Evolutionary conservation across 495 filamentous ascomycete genomes (phyloP), one percentile per base, ranked within the genome.

Genomic region (Aspergillus diversus): DNA sequence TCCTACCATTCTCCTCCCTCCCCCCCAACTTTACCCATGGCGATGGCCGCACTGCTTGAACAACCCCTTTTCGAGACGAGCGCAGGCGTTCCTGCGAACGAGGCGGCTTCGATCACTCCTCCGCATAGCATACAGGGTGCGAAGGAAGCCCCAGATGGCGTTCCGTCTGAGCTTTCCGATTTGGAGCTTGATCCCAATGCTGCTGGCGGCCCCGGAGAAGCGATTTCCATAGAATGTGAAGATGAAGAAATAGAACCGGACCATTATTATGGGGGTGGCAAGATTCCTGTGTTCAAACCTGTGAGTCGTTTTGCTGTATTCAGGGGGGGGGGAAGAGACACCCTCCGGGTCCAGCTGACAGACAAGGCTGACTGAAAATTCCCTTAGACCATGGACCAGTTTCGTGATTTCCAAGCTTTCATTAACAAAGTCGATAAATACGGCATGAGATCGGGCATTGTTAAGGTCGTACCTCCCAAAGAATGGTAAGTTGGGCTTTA

Each of bases 381-480:
- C 33, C 17, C 55, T 48, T 61, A 90, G 82, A 92, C 89, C 51
- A 94, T 97, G 92, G 85, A 89, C 51, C 92, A 99, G 79, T 99
- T 98, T 77, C 83, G 85, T 58, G 91, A 90, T 74, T 99, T 99
- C 78, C 90, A 92, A 73, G 82, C 82, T 63, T 98, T 93, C 77
- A 89, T 96, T 80, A 83, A 87, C 50, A 95, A 90, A 73, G 86
- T 98, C 64, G 90, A 98, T 72, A 87, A 88, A 62, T 96, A 97
- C 74, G 95, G 95, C 67, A 99, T 98, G 95, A 90, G 91, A 76
- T 92, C 92, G 13, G 95, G 95, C 13, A 97, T 99, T 69, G 84
- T 97, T 69, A 98, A 98, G 74, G 90, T 99, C 51, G 87, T 98
- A 63, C 93, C 95, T 34, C 96, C 95, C 2, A 80, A 90, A 69